Evolutionary conservation across 306 rosid species (phyloP), one percentile per base, ranked within the genome.

Genomic region (Quercus ilex): DNA sequence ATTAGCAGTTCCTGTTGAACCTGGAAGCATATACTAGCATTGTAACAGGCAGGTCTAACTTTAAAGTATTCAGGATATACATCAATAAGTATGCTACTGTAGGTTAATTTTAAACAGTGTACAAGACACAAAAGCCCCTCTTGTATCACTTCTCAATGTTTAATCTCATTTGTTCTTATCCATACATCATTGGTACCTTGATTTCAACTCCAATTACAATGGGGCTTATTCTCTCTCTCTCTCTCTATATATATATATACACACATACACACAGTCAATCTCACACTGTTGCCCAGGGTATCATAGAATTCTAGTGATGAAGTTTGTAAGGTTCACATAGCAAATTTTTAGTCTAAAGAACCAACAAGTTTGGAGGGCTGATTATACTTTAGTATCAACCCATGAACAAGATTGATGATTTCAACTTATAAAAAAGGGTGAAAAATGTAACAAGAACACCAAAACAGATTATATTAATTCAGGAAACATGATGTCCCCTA

Each of bases 21-120:
- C 98, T 91, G 85, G 70, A 83, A 82, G 80, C 65, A 82, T 33
- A 86, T 10, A 53, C 67, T 63, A 55, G 69, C 46, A 82, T 57
- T 15, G 75, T 77, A 43, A 87, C 71, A 20, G 53, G 7, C 11
- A 51, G 35, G 43, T 73, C 12, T 6, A 38, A 38, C 46, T 41
- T 41, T 41, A 65, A 67, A 26, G 57, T 33, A 69, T 53, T 69
- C 62, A 3, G 17, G 41, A 41, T n/a, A 18, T 9, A n/a, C 38
- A 72, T 21, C 60, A 70, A 13, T 18, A 21, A 43, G 8, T 63
- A 38, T 38, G 51, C n/a, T 17, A 10, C 1, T 30, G 28, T 49
- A 18, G 28, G 20, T 6, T 43, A 52, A 60, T 15, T 6, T 43
- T 25, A 12, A 25, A 58, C 14, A 25, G 33, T 25, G 49, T 65